phyloP scores from a whole-genome alignment of 345 rosid genomes.

The Cardamine chenopodiifolia region DNA sequence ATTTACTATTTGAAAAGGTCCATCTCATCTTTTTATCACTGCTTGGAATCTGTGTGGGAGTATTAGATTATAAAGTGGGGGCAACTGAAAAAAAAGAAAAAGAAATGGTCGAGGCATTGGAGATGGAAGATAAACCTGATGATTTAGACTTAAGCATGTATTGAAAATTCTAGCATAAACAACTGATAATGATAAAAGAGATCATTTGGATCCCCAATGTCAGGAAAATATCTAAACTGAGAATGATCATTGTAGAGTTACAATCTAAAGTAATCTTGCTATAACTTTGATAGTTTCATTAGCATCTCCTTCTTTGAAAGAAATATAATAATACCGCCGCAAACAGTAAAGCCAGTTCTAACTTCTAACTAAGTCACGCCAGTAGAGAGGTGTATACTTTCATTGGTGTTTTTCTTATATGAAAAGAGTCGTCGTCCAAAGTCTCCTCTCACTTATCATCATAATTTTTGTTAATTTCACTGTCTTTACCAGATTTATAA shows the following conservation, averaged over 20 bases:
- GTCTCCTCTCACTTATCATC: background rate
- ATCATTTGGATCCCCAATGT: background rate
- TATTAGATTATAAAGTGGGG: background rate
- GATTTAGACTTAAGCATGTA: background rate
- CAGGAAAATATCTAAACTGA: background rate
- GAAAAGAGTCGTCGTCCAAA: background rate
- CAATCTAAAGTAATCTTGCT: background rate
- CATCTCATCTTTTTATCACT: background rate
- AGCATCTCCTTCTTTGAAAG: background rate
- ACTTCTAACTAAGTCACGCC: background rate
- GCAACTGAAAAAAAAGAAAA: background rate
- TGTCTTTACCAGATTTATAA: background rate
- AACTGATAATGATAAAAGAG: background rate
- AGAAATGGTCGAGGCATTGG: background rate
- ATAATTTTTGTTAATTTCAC: background rate
- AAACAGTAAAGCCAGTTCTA: background rate
- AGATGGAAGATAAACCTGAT: background rate
- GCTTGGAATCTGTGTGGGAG: slow-evolving; percentile 5
- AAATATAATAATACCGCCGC: background rate
- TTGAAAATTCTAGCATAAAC: background rate
- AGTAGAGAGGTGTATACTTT: background rate
- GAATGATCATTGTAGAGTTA: slow-evolving; percentile 3
- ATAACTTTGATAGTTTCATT: background rate
- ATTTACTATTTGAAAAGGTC: background rate
- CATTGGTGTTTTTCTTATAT: background rate